These are phyloP conservation scores for Salvia hispanica DNA, from an alignment of 257 asterid genomes.

Conservation along the genomic window DNA sequence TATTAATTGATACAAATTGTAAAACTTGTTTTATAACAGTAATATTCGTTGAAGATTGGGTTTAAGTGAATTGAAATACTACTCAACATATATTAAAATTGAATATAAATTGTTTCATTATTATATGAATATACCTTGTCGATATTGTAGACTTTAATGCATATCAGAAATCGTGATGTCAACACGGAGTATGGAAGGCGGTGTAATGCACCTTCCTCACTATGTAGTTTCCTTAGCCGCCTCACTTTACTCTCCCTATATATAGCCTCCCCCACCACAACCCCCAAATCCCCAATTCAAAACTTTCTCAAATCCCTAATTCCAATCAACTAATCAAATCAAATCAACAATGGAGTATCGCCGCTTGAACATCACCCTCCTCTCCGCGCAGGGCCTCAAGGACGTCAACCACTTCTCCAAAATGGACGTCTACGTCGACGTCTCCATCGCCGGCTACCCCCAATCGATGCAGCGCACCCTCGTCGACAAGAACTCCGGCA, in stretches of 20 bases:
- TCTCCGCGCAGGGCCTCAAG: slow-evolving; percentile 54
- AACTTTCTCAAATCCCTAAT: background rate
- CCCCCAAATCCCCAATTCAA: background rate
- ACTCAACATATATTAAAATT: no score
- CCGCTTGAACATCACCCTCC: slow-evolving; percentile 44
- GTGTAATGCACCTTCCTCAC: slow-evolving; percentile 5
- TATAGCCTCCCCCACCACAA: background rate
- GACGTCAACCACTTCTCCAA: slow-evolving; percentile 48
- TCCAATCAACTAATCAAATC: no score
- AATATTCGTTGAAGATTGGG: no score
- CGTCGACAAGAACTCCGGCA: slow-evolving; percentile 53
- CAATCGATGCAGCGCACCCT: slow-evolving; percentile 43
- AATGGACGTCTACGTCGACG: slow-evolving; percentile 60
- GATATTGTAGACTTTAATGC: no score
- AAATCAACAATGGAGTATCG: slow-evolving; percentile 58
- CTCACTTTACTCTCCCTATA: background rate
- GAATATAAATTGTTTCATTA: no score
- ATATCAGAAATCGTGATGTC: no score
- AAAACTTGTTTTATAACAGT: no score
- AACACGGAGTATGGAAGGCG: background rate
- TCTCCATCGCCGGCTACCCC: slow-evolving; percentile 54
- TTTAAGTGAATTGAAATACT: no score
- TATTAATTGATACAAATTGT: no score
- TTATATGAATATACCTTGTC: no score
- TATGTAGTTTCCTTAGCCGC: background rate